These are phyloP conservation scores for Boletus bicolor DNA, from an alignment of 768 basidiomycete genomes.

Conservation along the genomic window DNA sequence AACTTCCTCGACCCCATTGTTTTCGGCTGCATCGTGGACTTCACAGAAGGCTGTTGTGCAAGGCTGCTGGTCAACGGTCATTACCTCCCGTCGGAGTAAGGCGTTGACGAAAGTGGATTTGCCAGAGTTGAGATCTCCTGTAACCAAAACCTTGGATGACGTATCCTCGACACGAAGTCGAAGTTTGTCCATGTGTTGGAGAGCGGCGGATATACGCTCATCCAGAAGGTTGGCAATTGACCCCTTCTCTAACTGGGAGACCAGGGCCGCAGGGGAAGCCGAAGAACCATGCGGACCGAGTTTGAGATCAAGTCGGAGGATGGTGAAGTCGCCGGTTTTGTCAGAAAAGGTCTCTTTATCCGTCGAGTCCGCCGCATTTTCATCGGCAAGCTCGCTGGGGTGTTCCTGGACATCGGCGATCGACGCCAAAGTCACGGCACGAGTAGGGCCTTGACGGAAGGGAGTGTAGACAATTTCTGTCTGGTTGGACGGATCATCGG, in stretches of 20 bases:
- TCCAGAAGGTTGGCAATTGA: constrained; percentile 92
- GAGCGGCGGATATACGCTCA: constrained; percentile 70
- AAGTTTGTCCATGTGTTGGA: constrained; percentile 81
- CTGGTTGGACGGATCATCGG: constrained; percentile 70
- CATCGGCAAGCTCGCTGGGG: constrained; percentile 10
- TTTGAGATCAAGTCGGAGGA: constrained; percentile 90
- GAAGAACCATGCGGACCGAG: constrained; percentile 72
- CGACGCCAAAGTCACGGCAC: constrained; percentile 58
- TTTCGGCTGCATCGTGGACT: constrained; percentile 87
- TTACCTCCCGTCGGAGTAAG: constrained; percentile 81
- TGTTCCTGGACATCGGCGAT: constrained; percentile 45
- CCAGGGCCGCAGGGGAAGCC: constrained; percentile 64
- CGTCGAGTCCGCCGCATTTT: constrained; percentile 22
- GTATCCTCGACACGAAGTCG: constrained; percentile 85
- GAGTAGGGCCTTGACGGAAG: constrained; percentile 45
- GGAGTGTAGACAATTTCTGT: constrained; percentile 63
- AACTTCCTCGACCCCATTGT: constrained; percentile 76
- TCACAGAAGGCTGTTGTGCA: constrained; percentile 97
- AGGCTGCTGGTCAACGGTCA: constrained; percentile 98
- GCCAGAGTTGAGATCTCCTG: constrained; percentile 96
- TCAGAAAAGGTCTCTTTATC: constrained; percentile 39
- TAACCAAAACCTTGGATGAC: constrained; percentile 94
- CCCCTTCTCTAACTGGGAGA: constrained; percentile 87
- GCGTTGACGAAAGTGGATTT: constrained; percentile 99
- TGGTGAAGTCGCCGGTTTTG: constrained; percentile 66